These are phyloP conservation scores for Clonostachys chloroleuca DNA, from an alignment of 2,329 filamentous ascomycete genomes.

Conservation along the genomic window DNA sequence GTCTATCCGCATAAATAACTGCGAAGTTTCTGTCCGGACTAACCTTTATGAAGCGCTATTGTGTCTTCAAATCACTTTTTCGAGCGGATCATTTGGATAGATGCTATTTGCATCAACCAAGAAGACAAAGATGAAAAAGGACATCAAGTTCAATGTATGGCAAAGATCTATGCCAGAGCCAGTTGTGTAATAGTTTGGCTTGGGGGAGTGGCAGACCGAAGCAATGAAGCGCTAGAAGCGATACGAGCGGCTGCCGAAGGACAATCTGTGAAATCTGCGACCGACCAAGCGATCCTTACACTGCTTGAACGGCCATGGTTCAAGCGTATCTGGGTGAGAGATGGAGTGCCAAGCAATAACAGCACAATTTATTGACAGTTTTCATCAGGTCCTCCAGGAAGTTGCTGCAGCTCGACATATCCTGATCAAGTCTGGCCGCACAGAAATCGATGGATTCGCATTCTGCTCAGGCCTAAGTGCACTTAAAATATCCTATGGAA, in stretches of 20 bases:
- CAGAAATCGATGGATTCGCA: conserved; percentile 4
- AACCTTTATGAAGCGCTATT: not conserved
- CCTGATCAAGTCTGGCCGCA: conserved; percentile 2
- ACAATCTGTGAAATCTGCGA: not conserved
- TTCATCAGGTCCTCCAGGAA: conserved; percentile 4
- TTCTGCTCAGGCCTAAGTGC: conserved; percentile 3
- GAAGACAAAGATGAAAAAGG: conserved; percentile 1
- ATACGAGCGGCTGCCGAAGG: not conserved
- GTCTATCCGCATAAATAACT: not conserved
- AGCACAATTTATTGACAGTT: not conserved
- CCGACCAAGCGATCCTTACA: not conserved
- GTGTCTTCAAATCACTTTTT: not conserved
- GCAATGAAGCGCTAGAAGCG: not conserved
- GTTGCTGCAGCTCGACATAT: conserved; percentile 6
- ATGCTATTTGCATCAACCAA: conserved; percentile 1
- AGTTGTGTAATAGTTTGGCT: conserved; percentile 4
- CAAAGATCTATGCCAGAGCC: conserved; percentile 4
- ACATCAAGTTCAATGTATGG: conserved; percentile 3
- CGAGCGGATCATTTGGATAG: not conserved
- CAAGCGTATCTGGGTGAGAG: conserved; percentile 4
- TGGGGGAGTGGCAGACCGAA: conserved; percentile 1
- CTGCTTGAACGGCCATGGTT: conserved; percentile 2
- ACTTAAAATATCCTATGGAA: not conserved
- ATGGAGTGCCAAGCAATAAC: not conserved
- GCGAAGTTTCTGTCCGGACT: not conserved